phyloP scores from a whole-genome alignment of 257 asterid species.

The Linderniella brevidens region DNA sequence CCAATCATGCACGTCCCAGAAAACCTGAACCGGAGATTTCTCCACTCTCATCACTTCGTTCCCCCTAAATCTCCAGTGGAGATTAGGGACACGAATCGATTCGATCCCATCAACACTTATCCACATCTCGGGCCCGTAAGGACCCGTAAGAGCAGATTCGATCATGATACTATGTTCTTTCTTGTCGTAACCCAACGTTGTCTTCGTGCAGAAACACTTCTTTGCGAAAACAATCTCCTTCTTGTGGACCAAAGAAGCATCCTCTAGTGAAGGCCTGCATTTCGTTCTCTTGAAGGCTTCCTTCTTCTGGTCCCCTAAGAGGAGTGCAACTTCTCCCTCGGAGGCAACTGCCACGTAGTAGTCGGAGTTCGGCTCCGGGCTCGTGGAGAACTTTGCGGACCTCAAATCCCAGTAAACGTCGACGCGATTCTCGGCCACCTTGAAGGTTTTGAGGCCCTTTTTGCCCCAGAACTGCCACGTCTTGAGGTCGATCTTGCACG shows the following conservation, averaged over 20 bases:
- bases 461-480: constrained; percentile 94
- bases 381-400: constrained; percentile 34
- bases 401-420: constrained; percentile 78
- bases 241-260: constrained; percentile 41
- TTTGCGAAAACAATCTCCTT: constrained; percentile 60
- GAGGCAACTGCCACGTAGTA: constrained; percentile 64
- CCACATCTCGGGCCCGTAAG: constrained; percentile 70
- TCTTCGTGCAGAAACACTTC: constrained; percentile 57
- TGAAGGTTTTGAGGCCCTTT: constrained; percentile 56
- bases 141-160: constrained; percentile 30
- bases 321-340: constrained; percentile 30
- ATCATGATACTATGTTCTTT: constrained; percentile 52
- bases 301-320: constrained; percentile 55
- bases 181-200: constrained; percentile 39
- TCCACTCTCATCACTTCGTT: constrained; percentile 57
- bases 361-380: constrained; percentile 55
- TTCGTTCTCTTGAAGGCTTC: constrained; percentile 59
- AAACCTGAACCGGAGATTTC: constrained; percentile 34
- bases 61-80: constrained; percentile 91
- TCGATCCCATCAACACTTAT: constrained; percentile 63
- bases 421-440: constrained; percentile 30
- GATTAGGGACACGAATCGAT: constrained; percentile 37
- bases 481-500: constrained; percentile 77
- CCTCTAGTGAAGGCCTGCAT: constrained; percentile 22
- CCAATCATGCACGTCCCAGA: constrained; percentile 96